Base-by-base conservation (phyloP, 1,284 basidiomycete genomes). In the Puccinia novopanici region DNA sequence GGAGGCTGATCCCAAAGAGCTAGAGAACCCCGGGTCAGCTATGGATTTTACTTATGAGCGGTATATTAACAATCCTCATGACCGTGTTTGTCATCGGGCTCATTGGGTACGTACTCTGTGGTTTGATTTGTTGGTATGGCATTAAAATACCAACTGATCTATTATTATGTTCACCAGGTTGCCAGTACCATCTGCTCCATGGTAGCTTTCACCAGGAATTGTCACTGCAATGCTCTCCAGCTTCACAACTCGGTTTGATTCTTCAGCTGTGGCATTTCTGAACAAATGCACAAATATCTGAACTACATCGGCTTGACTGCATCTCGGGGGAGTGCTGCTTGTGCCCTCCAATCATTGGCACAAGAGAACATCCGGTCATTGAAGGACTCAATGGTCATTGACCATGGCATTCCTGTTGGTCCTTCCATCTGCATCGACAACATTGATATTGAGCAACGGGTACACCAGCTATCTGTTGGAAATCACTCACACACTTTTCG, bases 381-480 rank as follows among this genome's bases (percentile, higher is more conserved):
- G 27, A 52, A 17, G 42, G 4, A 24, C 0, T 37, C n/a, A n/a
- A 68, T 48, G 45, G 9, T 1, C 17, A 10, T 50, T 3, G 19
- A 27, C 1, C 9, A 10, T 27, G 40, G 63, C 9, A 1, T 24
- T 12, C 4, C 3, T 24, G 12, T 68, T 48, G 42, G 37, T 3
- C 67, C 67, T 17, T 19, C 42, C 10, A 68, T 68, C 10, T 68
- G 67, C 17, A 68, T 68, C 6, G 67, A 68, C 42, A 68, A 68
- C 67, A 48, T 52, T 4, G 50, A 52, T 19, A 52, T 52, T 8
- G 50, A 52, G 17, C 10, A 52, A 22, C 9, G 50, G 6, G n/a
- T 68, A 10, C 67, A 68, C 27, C 22, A 50, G 17, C 8, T 0
- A 12, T 48, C 42, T 0, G 13, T 68, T 34, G 67, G 67, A 3